Evolutionary conservation across 2,329 filamentous ascomycete genomes (phyloP).

Genomic region (Zymoseptoria tritici): DNA sequence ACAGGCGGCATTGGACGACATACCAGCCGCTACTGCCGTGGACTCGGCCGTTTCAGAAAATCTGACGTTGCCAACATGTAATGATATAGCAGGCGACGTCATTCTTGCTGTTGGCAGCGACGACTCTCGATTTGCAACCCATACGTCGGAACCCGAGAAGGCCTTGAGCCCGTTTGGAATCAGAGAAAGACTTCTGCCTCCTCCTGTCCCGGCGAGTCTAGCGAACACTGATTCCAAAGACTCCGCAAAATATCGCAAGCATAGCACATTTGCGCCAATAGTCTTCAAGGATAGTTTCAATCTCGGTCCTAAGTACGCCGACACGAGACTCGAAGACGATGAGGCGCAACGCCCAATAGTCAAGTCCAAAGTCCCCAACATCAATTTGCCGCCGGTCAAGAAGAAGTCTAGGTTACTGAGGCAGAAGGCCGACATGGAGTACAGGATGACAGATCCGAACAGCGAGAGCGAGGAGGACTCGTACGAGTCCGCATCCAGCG

Average conservation of each 20-base stretch:
- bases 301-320: constrained; percentile 46
- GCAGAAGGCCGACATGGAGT: background rate
- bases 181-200: constrained; percentile 42
- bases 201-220: constrained; percentile 28
- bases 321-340: constrained; percentile 19
- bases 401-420: constrained; percentile 3
- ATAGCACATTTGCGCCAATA: constrained; percentile 46
- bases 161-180: constrained; percentile 36
- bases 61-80: background rate
- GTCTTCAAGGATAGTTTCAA: constrained; percentile 44
- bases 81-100: background rate
- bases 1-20: background rate
- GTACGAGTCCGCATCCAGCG: constrained; percentile 14
- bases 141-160: constrained; percentile 12
- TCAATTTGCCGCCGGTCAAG: constrained; percentile 8
- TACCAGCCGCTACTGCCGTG: background rate
- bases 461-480: constrained; percentile 24
- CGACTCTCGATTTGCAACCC: background rate
- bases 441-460: background rate
- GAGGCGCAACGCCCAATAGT: background rate
- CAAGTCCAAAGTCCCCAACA: constrained; percentile 1
- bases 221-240: constrained; percentile 1
- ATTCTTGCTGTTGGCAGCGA: background rate
- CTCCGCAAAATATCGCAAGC: constrained; percentile 19
- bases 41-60: background rate